Evolutionary conservation across 768 basidiomycete genomes (phyloP).

Genomic region (Auricularia sp.): DNA sequence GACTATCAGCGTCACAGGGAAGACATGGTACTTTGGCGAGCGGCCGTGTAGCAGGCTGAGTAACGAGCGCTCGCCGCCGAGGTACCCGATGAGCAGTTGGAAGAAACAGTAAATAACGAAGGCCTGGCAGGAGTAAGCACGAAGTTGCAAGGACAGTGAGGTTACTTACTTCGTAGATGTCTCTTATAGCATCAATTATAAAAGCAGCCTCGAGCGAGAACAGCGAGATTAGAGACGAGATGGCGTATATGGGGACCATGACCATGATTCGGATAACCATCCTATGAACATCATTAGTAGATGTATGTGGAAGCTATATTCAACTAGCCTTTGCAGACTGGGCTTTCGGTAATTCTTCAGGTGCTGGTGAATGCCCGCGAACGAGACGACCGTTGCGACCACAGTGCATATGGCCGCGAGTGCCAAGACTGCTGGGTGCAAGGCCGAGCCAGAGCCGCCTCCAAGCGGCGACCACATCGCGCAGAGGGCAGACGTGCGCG

Average conservation of each 20-base stretch:
- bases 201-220: conserved; percentile 93
- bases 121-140: conserved; percentile 36
- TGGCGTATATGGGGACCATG: conserved; percentile 90
- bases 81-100: conserved; percentile 65
- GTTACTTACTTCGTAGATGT: conserved; percentile 77
- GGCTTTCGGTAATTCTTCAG: conserved; percentile 83
- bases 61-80: conserved; percentile 88
- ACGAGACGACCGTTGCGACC: conserved; percentile 62
- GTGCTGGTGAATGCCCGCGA: conserved; percentile 67
- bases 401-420: conserved; percentile 54
- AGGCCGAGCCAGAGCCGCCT: conserved; percentile 46
- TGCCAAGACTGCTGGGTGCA: conserved; percentile 39
- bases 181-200: conserved; percentile 88
- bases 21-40: conserved; percentile 76
- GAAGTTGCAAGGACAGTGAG: conserved; percentile 11
- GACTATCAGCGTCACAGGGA: conserved; percentile 76
- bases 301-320: neutral
- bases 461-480: conserved; percentile 1
- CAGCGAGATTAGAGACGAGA: conserved; percentile 84
- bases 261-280: conserved; percentile 93
- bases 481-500: no score
- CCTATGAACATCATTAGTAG: conserved; percentile 27
- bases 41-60: conserved; percentile 88
- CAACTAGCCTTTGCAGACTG: conserved; percentile 56
- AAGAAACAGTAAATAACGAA: conserved; percentile 95